Evolutionary conservation across 2,329 filamentous ascomycete genomes (phyloP).

Genomic region (Pseudogymnoascus sp.): DNA sequence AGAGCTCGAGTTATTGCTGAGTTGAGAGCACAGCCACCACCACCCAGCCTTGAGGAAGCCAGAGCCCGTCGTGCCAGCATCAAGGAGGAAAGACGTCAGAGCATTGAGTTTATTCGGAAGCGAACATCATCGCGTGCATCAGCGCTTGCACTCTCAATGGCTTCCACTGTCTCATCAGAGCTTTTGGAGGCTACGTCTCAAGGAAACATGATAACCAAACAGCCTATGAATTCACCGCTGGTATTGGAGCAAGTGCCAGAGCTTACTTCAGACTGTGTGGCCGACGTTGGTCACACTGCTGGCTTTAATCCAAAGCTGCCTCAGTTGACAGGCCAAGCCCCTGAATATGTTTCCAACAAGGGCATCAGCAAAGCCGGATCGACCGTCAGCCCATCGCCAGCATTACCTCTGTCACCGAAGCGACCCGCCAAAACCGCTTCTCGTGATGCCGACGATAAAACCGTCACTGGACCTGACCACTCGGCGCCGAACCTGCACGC

Average conservation of each 20-base stretch:
- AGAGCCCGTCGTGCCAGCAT: slow-evolving; percentile 15
- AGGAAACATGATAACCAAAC: neutral
- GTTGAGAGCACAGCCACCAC: slow-evolving; percentile 6
- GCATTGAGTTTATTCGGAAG: slow-evolving; percentile 7
- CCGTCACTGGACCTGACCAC: too few species aligned
- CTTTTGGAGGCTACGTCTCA: neutral
- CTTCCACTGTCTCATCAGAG: neutral
- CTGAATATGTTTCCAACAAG: neutral
- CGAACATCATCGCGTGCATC: slow-evolving; percentile 8
- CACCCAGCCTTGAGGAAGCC: slow-evolving; percentile 17
- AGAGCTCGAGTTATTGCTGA: neutral
- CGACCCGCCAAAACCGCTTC: neutral
- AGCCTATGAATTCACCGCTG: neutral
- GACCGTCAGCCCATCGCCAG: too few species aligned
- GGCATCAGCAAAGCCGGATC: too few species aligned
- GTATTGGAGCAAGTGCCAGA: neutral
- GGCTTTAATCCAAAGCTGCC: neutral
- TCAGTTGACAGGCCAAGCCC: neutral
- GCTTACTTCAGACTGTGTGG: neutral
- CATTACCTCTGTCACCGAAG: neutral
- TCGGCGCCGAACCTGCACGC: neutral
- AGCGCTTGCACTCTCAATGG: neutral
- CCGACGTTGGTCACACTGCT: neutral
- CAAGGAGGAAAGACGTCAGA: slow-evolving; percentile 9
- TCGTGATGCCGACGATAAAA: too few species aligned